Percentiles rank a stretch among this genome's conserved stretches.
These are phyloP conservation scores for Myxozyma geophila DNA, from an alignment of 805 yeast species.

Conservation along the genomic window DNA sequence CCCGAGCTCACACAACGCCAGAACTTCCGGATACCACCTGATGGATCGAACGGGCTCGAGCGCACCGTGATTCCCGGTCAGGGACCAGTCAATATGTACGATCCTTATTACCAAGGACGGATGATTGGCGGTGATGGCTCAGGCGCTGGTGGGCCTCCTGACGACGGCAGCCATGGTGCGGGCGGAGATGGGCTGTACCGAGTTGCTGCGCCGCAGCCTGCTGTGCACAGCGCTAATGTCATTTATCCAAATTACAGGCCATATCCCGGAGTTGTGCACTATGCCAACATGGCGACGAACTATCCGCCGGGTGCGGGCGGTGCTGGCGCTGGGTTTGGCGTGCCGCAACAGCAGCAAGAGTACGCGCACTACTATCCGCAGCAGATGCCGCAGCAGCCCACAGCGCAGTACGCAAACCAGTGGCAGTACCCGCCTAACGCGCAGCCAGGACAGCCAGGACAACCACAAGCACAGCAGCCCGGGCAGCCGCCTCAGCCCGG, in stretches of 20 bases:
- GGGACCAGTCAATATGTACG: constrained; percentile 5
- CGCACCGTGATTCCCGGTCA: constrained; percentile 28
- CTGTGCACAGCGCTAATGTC: constrained; percentile 16
- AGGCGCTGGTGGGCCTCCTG: constrained; percentile 1
- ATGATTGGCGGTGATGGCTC: constrained; percentile 4
- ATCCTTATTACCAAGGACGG: constrained; percentile 15
- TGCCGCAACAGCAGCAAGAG: constrained; percentile 13
- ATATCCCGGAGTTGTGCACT: constrained; percentile 33
- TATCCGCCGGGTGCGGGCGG: constrained; percentile 3
- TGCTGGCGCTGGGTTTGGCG: constrained; percentile 12
- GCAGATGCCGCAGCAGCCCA: constrained; percentile 27
- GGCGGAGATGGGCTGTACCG: constrained; percentile 19
- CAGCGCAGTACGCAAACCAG: constrained; percentile 16
- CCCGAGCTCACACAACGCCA: constrained; percentile 45
- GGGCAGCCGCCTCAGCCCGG: constrained; percentile 5
- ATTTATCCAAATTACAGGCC: constrained; percentile 29
- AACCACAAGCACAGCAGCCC: constrained; percentile 11
- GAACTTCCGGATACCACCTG: constrained; percentile 46
- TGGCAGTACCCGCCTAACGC: constrained; percentile 29
- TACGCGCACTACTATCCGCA: constrained; percentile 9
- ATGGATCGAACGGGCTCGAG: constrained; percentile 34
- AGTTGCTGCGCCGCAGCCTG: constrained; percentile 20
- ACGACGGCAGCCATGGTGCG: constrained; percentile 6
- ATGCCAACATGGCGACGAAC: constrained; percentile 27
- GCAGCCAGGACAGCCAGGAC: constrained; percentile 10